phyloP scores from a whole-genome alignment of 768 basidiomycete genomes.

The Lactarius evosmus region DNA sequence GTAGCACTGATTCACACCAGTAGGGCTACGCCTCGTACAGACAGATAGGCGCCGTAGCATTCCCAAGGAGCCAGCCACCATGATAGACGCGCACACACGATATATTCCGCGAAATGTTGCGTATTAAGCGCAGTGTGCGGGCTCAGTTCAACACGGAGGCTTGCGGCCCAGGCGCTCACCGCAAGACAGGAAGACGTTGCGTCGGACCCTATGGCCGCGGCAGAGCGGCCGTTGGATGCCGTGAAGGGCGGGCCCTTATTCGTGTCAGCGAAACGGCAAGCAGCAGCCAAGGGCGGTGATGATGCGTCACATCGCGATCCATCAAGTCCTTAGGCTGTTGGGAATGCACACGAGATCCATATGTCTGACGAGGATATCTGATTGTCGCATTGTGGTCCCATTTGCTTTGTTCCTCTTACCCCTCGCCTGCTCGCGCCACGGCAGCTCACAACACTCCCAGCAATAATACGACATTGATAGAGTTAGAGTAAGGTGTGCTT shows the following conservation, averaged over 20 bases:
- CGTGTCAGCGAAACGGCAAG: conserved; percentile 62
- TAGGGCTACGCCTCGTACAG: too few relatives aligned
- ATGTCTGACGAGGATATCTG: conserved; percentile 70
- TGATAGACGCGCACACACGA: too few relatives aligned
- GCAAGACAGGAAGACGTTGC: conserved; percentile 47
- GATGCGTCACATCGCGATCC: conserved; percentile 3
- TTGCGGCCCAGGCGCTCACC: conserved; percentile 85
- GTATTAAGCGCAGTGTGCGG: conserved; percentile 97
- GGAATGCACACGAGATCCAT: conserved; percentile 81
- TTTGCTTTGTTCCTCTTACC: conserved; percentile 12
- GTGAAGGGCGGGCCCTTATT: conserved; percentile 61
- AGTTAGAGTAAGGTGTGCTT: too few relatives aligned
- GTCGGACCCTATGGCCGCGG: conserved; percentile 84
- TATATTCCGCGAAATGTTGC: conserved; percentile 92
- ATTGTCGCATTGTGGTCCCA: conserved; percentile 28
- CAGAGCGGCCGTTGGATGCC: conserved; percentile 60
- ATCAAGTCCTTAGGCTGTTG: conserved; percentile 27
- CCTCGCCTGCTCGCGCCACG: too few relatives aligned
- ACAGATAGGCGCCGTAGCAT: too few relatives aligned
- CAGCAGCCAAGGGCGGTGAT: conserved; percentile 38
- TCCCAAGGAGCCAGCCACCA: too few relatives aligned
- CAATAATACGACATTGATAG: too few relatives aligned
- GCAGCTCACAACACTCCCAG: too few relatives aligned
- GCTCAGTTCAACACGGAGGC: conserved; percentile 98
- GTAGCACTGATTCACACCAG: too few relatives aligned